Percentiles rank a stretch among this genome's conserved stretches.
phyloP scores from a whole-genome alignment of 805 yeast species.

The Millerozyma miso region DNA sequence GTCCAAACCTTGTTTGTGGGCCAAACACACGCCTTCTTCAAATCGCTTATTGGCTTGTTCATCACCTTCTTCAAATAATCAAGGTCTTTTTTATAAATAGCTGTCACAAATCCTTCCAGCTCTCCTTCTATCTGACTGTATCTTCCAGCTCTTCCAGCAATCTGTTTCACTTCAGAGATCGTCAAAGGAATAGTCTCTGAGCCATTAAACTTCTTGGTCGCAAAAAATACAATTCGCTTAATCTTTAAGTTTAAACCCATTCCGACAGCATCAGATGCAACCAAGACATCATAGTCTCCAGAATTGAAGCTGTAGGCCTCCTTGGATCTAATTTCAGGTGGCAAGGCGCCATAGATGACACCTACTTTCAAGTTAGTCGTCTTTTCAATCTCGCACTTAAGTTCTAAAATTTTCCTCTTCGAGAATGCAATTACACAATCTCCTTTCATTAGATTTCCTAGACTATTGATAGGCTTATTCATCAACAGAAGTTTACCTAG shows the following conservation, averaged over 20 bases:
- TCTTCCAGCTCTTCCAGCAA: conserved; percentile 96
- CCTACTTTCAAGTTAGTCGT: conserved; percentile 67
- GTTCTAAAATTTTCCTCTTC: conserved; percentile 62
- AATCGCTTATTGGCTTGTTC: conserved; percentile 45
- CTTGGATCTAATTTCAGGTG: conserved; percentile 87
- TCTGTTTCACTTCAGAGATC: conserved; percentile 75
- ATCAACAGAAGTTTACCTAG: conserved; percentile 67
- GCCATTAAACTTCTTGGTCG: conserved; percentile 71
- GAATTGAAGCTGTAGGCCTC: conserved; percentile 78
- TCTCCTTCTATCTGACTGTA: conserved; percentile 38
- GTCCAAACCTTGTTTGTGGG: conserved; percentile 75
- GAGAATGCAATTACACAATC: conserved; percentile 91
- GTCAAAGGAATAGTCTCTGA: conserved; percentile 42
- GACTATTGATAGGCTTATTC: conserved; percentile 20
- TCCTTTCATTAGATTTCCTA: conserved; percentile 52
- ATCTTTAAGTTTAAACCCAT: conserved; percentile 93
- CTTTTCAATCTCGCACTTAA: conserved; percentile 66
- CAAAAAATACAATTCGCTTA: conserved; percentile 71
- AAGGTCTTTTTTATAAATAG: conserved; percentile 44
- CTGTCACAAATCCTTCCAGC: conserved; percentile 49
- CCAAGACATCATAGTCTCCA: conserved; percentile 77
- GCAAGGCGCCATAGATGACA: conserved; percentile 90
- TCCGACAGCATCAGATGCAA: conserved; percentile 96
- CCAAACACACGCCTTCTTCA: conserved; percentile 68
- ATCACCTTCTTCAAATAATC: conserved; percentile 44